Base-by-base conservation (phyloP, 2,329 filamentous ascomycete species). In the Claviceps sorghi region DNA sequence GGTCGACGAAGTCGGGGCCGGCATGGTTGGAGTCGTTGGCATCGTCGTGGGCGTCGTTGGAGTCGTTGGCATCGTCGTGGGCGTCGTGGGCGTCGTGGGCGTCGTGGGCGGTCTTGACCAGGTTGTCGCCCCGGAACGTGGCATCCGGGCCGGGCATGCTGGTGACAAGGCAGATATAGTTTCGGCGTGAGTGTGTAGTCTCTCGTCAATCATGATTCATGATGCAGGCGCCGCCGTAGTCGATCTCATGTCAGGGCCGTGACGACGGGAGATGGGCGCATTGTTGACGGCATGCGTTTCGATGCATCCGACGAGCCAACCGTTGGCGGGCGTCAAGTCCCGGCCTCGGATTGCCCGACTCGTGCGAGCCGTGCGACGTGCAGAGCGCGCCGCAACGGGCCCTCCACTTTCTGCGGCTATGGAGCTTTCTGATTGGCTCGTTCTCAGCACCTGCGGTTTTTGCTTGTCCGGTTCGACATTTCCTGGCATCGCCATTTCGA, bases 1-100 rank as follows among this genome's bases (percentile, higher is more conserved):
- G 70, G 53, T 82, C 77, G 47, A 79, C 68, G 61, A 84, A 78
- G 57, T 61, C 57, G 30, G 60, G 54, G 48, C 58, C 57, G 13
- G 60, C 56, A 48, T 65, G 4, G 17, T 38, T 38, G 36, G 15
- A 1, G 17, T 38, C 15, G 36, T 38, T 17, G 2, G 8, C 15
- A 2, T 38, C 36, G 36, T 38, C 61, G 17, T 42, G n/a, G 48
- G 53, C 48, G n/a, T 38, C 17, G 17, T 36, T 36, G 34, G 13
- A 1, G 17, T 38, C 15, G 15, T 38, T 17, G 1, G 8, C 15
- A 6, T 38, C 36, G 36, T 38, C 61, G 15, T 42, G n/a, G 48
- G 53, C 48, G n/a, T 38, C 50, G 49, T 53, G 55, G 32, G 58
- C 55, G 8, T 38, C 36, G 13, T 13, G 10, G 13, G 61, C 57